Evolutionary conservation across 805 yeast species (phyloP).

Genomic region (Starmerella ratchasimensis): DNA sequence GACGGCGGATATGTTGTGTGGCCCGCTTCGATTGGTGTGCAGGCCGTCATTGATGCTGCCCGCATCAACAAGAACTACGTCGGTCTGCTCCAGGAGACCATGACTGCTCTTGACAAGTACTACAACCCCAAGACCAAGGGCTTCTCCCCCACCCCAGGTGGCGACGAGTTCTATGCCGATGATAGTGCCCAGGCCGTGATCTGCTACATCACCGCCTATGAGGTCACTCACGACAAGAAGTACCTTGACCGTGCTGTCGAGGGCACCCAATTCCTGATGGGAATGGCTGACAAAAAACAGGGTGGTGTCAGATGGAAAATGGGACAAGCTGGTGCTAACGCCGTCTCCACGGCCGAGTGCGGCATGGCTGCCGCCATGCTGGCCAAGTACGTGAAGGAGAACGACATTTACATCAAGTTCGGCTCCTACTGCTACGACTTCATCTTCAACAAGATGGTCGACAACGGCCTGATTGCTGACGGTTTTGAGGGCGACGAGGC

Average conservation of each 20-base stretch:
- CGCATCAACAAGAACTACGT: slow-evolving; percentile 35
- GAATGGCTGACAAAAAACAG: slow-evolving; percentile 38
- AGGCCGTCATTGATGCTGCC: slow-evolving; percentile 55
- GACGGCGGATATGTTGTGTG: slow-evolving; percentile 46
- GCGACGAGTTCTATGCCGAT: slow-evolving; percentile 53
- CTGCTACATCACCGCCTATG: slow-evolving; percentile 51
- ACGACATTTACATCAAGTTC: slow-evolving; percentile 39
- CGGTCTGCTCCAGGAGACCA: slow-evolving; percentile 41
- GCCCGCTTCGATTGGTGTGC: slow-evolving; percentile 54
- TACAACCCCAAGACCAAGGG: slow-evolving; percentile 38
- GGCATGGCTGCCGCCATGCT: slow-evolving; percentile 49
- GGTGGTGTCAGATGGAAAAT: slow-evolving; percentile 64
- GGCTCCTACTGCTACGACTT: slow-evolving; percentile 49
- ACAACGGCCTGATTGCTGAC: slow-evolving; percentile 45
- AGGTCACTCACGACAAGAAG: slow-evolving; percentile 43
- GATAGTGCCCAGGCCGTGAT: slow-evolving; percentile 66
- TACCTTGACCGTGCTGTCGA: slow-evolving; percentile 45
- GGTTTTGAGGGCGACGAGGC: slow-evolving; percentile 38
- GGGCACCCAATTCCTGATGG: slow-evolving; percentile 46
- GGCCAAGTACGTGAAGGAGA: slow-evolving; percentile 34
- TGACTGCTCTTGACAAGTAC: slow-evolving; percentile 38
- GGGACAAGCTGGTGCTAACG: slow-evolving; percentile 42
- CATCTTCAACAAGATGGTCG: slow-evolving; percentile 40
- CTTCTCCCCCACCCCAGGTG: slow-evolving; percentile 51
- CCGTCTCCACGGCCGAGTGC: slow-evolving; percentile 55